Percentiles rank a stretch among this genome's conserved stretches.
These are phyloP conservation scores for Paracamarosporium sp. DNA, from an alignment of 2,329 filamentous ascomycete species.

Conservation along the genomic window DNA sequence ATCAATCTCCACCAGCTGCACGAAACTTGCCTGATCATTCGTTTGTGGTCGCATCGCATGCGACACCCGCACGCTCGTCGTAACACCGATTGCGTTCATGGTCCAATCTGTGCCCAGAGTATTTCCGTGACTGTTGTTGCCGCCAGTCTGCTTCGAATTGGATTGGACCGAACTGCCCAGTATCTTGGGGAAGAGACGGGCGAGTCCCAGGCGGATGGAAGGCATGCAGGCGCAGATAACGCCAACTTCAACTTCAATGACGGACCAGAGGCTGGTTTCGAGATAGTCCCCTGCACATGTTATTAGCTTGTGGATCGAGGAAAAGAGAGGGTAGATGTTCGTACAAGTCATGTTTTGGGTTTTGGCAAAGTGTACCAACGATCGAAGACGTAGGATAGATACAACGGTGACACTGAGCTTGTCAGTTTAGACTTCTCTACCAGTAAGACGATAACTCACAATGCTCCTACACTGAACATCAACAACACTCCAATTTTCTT, in stretches of 20 bases:
- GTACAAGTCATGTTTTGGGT: constrained; percentile 45
- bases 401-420: constrained; percentile 52
- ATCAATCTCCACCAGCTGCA: constrained; percentile 9
- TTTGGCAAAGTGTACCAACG: constrained; percentile 49
- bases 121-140: not conserved
- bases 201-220: constrained; percentile 41
- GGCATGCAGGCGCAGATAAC: constrained; percentile 53
- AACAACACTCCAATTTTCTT: constrained; percentile 45
- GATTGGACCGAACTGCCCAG: constrained; percentile 27
- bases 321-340: constrained; percentile 2
- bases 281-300: constrained; percentile 32
- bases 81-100: constrained; percentile 1
- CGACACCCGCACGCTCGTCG: constrained; percentile 5
- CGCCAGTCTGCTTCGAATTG: constrained; percentile 7
- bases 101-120: not conserved
- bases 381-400: constrained; percentile 49
- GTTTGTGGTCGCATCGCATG: not conserved
- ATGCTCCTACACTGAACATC: constrained; percentile 46
- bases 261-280: constrained; percentile 46
- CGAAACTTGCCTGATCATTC: constrained; percentile 6
- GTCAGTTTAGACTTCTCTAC: no score
- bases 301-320: not conserved
- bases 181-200: constrained; percentile 34
- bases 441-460: no score
- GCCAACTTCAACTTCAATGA: constrained; percentile 48